Evolutionary conservation across 1,139 yeast species (phyloP).

Genomic region (Scheffersomyces parashehatae): DNA sequence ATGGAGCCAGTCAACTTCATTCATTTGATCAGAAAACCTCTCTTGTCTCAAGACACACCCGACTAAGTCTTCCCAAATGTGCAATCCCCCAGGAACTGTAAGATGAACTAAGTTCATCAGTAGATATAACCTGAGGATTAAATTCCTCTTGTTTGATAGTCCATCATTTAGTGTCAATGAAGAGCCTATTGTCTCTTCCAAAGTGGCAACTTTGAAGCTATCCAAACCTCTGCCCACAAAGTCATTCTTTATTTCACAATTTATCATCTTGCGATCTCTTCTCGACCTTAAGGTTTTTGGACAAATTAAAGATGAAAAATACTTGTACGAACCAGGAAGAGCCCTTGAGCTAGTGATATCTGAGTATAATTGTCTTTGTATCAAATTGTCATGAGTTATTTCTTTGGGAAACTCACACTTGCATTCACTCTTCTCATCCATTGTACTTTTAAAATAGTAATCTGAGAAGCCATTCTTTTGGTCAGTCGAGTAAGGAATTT

Average conservation of each 20-base stretch:
- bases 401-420: constrained; percentile 3
- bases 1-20: constrained; percentile 28
- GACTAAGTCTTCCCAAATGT: constrained; percentile 30
- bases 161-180: neutral
- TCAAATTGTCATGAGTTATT: constrained; percentile 19
- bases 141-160: neutral
- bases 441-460: constrained; percentile 9
- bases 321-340: constrained; percentile 14
- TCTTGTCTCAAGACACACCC: constrained; percentile 34
- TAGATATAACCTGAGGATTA: constrained; percentile 15
- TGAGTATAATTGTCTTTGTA: constrained; percentile 23
- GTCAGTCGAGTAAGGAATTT: constrained; percentile 16
- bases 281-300: constrained; percentile 1
- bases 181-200: neutral
- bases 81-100: constrained; percentile 15
- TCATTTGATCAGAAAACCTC: constrained; percentile 31
- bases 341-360: constrained; percentile 12
- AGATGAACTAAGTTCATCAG: constrained; percentile 21
- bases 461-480: constrained; percentile 24
- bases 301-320: constrained; percentile 10
- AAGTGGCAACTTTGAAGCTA: constrained; percentile 1
- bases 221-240: neutral
- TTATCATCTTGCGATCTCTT: constrained; percentile 4
- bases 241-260: constrained; percentile 3
- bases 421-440: constrained; percentile 4